A percentile compares a stretch with the other conserved stretches of the same genome.
Evolutionary conservation across 768 basidiomycete species (phyloP).

Genomic region (Cantharellus anzutake): DNA sequence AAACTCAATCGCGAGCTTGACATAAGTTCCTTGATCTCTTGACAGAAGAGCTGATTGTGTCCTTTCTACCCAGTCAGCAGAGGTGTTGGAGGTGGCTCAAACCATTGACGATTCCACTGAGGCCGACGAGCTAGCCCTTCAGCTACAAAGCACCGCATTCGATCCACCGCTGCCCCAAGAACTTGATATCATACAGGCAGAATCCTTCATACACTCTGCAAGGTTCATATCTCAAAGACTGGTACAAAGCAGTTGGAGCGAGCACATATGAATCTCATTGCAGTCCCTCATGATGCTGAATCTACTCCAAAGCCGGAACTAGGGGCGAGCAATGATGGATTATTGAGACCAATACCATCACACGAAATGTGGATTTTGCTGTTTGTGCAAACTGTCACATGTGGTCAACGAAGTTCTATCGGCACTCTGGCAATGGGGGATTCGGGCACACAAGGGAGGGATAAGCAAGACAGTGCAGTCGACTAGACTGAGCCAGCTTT

Average conservation of each 20-base stretch:
- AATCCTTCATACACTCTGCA: slow-evolving; percentile 34
- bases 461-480: not conserved
- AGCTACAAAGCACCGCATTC: slow-evolving; percentile 15
- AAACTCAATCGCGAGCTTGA: slow-evolving; percentile 41
- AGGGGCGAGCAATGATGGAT: too few relatives aligned
- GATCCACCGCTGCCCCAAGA: slow-evolving; percentile 62
- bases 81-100: slow-evolving; percentile 9
- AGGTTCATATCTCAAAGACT: slow-evolving; percentile 35
- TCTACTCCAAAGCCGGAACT: too few relatives aligned
- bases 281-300: too few relatives aligned
- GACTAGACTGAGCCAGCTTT: not conserved
- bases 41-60: too few relatives aligned
- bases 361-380: slow-evolving; percentile 87
- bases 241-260: not conserved
- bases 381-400: slow-evolving; percentile 70
- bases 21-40: too few relatives aligned
- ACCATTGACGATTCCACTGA: slow-evolving; percentile 13
- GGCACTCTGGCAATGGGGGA: too few relatives aligned
- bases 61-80: not conserved
- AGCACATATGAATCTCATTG: too few relatives aligned
- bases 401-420: slow-evolving; percentile 33
- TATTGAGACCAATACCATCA: slow-evolving; percentile 18
- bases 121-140: slow-evolving; percentile 19
- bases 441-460: too few relatives aligned
- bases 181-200: slow-evolving; percentile 37